Percentiles rank a stretch among this genome's conserved stretches.
Conservation (phyloP, 106 monocot genomes). For the Apostasia ramifera region DNA sequence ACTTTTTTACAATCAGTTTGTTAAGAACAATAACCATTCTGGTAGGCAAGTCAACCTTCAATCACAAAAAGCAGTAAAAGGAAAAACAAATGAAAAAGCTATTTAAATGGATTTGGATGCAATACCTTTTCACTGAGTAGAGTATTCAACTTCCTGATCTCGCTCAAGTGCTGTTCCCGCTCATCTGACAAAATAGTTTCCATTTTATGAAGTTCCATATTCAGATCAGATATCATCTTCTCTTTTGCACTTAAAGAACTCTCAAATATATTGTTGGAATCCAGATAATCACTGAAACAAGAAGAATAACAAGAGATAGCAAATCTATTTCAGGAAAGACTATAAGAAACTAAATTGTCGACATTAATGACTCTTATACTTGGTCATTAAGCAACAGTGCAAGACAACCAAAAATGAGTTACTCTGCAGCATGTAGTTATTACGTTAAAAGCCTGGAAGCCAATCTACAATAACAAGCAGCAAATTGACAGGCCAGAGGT, state of each 20-base stretch:
- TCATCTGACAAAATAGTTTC: conserved; percentile 72
- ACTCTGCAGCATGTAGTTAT: too few relatives aligned
- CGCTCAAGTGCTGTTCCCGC: conserved; percentile 73
- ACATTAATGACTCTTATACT: too few relatives aligned
- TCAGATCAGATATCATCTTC: conserved; percentile 90
- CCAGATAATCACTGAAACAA: conserved; percentile 64
- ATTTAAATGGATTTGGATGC: neutral
- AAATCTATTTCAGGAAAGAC: too few relatives aligned
- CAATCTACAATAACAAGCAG: too few relatives aligned
- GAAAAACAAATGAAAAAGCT: neutral
- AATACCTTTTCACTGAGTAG: conserved; percentile 82
- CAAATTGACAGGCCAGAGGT: too few relatives aligned
- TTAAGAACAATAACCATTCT: neutral
- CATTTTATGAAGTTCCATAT: conserved; percentile 80
- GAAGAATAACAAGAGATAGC: too few relatives aligned
- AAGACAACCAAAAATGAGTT: too few relatives aligned
- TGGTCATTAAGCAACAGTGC: too few relatives aligned
- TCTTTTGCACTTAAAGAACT: conserved; percentile 94
- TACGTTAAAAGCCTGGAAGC: too few relatives aligned
- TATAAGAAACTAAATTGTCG: too few relatives aligned
- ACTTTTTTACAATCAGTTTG: neutral
- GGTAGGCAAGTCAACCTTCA: neutral
- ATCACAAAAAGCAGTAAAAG: too few relatives aligned
- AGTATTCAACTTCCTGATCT: conserved; percentile 76
- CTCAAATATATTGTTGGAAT: conserved; percentile 61